A percentile compares a stretch with the other conserved stretches of the same genome.
These are phyloP conservation scores for Backusella sp. DNA, from an alignment of 192 early-diverging fungal species.

Conservation along the genomic window DNA sequence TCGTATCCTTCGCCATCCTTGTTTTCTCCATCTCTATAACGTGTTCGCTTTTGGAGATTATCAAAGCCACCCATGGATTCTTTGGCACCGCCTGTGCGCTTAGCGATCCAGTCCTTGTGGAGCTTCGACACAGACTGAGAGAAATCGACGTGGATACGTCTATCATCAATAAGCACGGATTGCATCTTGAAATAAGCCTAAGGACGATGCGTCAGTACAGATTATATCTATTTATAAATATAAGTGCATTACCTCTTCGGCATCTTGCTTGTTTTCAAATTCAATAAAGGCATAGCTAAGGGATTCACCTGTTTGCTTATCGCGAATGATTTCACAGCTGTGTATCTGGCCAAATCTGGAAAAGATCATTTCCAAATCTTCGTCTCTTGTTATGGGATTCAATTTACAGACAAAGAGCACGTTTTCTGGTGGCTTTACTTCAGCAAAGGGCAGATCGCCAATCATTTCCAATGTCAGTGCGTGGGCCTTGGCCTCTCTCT, in stretches of 20 bases:
- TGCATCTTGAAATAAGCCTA: slow-evolving; percentile 96
- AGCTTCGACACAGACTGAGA: slow-evolving; percentile 92
- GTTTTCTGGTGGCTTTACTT: slow-evolving; percentile 96
- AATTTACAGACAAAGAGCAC: slow-evolving; percentile 95
- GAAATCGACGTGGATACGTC: slow-evolving; percentile 96
- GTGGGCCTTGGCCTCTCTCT: slow-evolving; percentile 75
- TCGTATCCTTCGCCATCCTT: slow-evolving; percentile 42
- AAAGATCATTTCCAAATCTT: slow-evolving; percentile 93
- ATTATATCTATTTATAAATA: background rate
- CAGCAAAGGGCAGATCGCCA: slow-evolving; percentile 95
- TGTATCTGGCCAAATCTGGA: slow-evolving; percentile 84
- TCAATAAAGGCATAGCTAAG: slow-evolving; percentile 97
- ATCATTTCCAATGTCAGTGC: slow-evolving; percentile 98
- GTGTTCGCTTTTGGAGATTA: slow-evolving; percentile 48
- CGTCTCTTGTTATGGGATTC: slow-evolving; percentile 85
- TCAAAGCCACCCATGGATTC: slow-evolving; percentile 46
- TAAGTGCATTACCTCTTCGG: slow-evolving; percentile 59
- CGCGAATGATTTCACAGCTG: slow-evolving; percentile 91
- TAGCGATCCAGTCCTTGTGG: slow-evolving; percentile 75
- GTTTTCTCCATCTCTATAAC: slow-evolving; percentile 47
- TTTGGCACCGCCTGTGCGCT: slow-evolving; percentile 33
- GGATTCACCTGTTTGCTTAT: slow-evolving; percentile 77
- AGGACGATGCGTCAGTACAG: background rate
- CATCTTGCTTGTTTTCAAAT: slow-evolving; percentile 82
- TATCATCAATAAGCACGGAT: slow-evolving; percentile 93